A percentile compares a stretch with the other conserved stretches of the same genome.
These are phyloP conservation scores for Malassezia arunalokei DNA, from an alignment of 1,284 basidiomycete genomes.

Conservation along the genomic window DNA sequence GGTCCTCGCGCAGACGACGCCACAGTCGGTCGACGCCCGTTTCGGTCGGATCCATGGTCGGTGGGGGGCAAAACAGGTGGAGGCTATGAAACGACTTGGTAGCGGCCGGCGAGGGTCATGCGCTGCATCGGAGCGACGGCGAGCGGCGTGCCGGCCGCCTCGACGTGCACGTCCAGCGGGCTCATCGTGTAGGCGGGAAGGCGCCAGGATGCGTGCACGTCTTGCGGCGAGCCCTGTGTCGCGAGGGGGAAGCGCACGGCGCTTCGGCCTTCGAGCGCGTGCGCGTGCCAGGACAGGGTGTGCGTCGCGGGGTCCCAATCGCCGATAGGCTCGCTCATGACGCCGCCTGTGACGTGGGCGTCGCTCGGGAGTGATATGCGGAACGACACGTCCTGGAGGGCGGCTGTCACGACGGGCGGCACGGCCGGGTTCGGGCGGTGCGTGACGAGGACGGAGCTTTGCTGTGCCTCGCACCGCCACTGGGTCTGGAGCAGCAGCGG, in stretches of 20 bases:
- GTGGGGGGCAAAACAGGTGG: background rate
- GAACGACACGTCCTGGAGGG: conserved; percentile 5
- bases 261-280: background rate
- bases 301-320: conserved; percentile 11
- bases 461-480: conserved; percentile 50
- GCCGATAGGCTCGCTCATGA: conserved; percentile 8
- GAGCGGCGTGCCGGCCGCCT: background rate
- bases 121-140: background rate
- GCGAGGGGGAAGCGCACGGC: conserved; percentile 13
- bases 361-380: conserved; percentile 2
- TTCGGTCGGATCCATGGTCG: background rate
- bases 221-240: conserved; percentile 4
- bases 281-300: background rate
- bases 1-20: conserved; percentile 40
- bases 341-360: conserved; percentile 5
- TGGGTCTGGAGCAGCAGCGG: conserved; percentile 50
- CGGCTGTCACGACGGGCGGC: background rate
- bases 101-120: conserved; percentile 5
- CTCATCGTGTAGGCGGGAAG: background rate
- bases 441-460: conserved; percentile 51
- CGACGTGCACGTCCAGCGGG: conserved; percentile 1
- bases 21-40: conserved; percentile 25
- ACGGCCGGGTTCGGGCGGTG: conserved; percentile 45
- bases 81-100: conserved; percentile 9
- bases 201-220: conserved; percentile 1